phyloP scores from a whole-genome alignment of 768 basidiomycete species.

The Ephemerocybe angulata region DNA sequence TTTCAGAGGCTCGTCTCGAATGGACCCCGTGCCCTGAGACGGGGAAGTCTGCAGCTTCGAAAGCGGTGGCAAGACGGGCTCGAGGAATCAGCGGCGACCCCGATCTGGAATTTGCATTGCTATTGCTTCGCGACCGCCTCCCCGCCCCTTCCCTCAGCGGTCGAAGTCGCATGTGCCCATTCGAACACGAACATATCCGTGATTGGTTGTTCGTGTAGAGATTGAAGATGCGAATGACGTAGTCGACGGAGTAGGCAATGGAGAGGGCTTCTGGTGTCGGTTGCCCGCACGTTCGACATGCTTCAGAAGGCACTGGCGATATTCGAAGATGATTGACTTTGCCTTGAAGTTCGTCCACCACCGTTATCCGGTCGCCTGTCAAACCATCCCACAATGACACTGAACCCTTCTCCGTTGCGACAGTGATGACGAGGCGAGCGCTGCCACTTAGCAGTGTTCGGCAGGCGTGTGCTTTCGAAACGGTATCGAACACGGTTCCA shows the following conservation, averaged over 20 bases:
- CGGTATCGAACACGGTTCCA: slow-evolving; percentile 54
- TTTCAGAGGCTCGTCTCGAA: slow-evolving; percentile 70
- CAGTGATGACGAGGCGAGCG: slow-evolving; percentile 52
- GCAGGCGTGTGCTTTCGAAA: slow-evolving; percentile 52
- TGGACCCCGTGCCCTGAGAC: slow-evolving; percentile 79
- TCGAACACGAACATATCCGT: slow-evolving; percentile 65
- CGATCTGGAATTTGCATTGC: slow-evolving; percentile 39
- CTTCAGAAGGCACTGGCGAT: slow-evolving; percentile 47
- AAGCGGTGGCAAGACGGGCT: slow-evolving; percentile 46
- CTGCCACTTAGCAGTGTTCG: slow-evolving; percentile 47
- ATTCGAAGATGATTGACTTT: slow-evolving; percentile 59
- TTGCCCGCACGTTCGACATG: slow-evolving; percentile 71
- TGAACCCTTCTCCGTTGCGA: slow-evolving; percentile 61
- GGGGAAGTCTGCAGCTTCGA: slow-evolving; percentile 61
- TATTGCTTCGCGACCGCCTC: slow-evolving; percentile 61
- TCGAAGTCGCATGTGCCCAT: slow-evolving; percentile 41
- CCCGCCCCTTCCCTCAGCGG: slow-evolving; percentile 47
- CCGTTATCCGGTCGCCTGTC: slow-evolving; percentile 59
- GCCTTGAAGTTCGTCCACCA: slow-evolving; percentile 59
- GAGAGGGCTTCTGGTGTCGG: slow-evolving; percentile 61
- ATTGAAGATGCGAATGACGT: slow-evolving; percentile 63
- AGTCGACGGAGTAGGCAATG: slow-evolving; percentile 62
- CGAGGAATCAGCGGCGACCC: slow-evolving; percentile 49
- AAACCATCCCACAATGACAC: slow-evolving; percentile 74
- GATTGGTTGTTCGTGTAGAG: slow-evolving; percentile 53